These are phyloP conservation scores for Aspergillus steynii DNA, from an alignment of 495 filamentous ascomycete species.

Conservation along the genomic window DNA sequence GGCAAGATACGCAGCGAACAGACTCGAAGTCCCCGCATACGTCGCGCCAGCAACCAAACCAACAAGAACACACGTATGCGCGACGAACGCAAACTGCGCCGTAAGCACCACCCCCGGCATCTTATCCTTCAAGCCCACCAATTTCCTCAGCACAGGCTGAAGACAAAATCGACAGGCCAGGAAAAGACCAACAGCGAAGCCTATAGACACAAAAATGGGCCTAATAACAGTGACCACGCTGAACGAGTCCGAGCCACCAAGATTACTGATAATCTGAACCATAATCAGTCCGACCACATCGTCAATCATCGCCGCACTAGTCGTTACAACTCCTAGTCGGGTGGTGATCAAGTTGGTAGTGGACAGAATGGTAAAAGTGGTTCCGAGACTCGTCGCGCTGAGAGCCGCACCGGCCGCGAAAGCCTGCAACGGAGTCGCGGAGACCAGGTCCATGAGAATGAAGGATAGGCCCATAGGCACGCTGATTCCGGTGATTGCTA, in stretches of 20 bases:
- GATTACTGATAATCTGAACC: slow-evolving; percentile 63
- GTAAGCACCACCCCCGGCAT: slow-evolving; percentile 18
- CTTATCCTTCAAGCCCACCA: slow-evolving; percentile 5
- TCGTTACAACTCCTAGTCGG: slow-evolving; percentile 67
- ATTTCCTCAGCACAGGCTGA: slow-evolving; percentile 32
- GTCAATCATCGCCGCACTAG: slow-evolving; percentile 77
- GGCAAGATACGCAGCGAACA: slow-evolving; percentile 72
- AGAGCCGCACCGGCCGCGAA: slow-evolving; percentile 79
- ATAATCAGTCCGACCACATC: slow-evolving; percentile 82
- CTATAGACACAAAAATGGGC: slow-evolving; percentile 59
- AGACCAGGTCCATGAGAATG: slow-evolving; percentile 43
- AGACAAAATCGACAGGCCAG: slow-evolving; percentile 47
- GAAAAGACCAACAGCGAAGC: slow-evolving; percentile 50
- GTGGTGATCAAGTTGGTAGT: slow-evolving; percentile 57
- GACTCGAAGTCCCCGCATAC: slow-evolving; percentile 65
- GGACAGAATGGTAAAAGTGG: slow-evolving; percentile 72
- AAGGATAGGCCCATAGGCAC: slow-evolving; percentile 71
- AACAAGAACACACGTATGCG: slow-evolving; percentile 49
- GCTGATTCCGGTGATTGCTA: slow-evolving; percentile 65
- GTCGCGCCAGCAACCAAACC: slow-evolving; percentile 55
- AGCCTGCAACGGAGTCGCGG: slow-evolving; percentile 55
- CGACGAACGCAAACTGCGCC: slow-evolving; percentile 36
- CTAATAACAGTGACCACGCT: slow-evolving; percentile 50
- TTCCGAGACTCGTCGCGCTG: slow-evolving; percentile 75
- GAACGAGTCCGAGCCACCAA: slow-evolving; percentile 40